phyloP scores from a whole-genome alignment of 805 yeast genomes.

The Blastobotrys peoriensis region DNA sequence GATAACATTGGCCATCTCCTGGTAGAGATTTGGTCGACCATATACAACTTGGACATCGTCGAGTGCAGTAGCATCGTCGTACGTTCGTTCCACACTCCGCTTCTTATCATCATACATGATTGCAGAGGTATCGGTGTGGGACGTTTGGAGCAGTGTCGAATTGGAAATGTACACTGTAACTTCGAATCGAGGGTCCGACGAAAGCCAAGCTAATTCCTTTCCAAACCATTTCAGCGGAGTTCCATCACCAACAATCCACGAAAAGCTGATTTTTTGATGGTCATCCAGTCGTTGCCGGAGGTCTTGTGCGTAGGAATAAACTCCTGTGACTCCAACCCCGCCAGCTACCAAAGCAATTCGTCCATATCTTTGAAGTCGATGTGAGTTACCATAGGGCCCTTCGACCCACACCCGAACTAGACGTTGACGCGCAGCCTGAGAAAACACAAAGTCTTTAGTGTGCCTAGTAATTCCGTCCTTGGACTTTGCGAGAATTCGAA shows the following conservation, averaged over 20 bases:
- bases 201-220: constrained; percentile 23
- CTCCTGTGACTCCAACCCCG: constrained; percentile 70
- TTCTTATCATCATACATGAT: not conserved
- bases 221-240: constrained; percentile 25
- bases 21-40: not conserved
- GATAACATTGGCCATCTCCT: not conserved
- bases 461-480: constrained; percentile 16
- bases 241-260: constrained; percentile 28
- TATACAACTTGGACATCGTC: constrained; percentile 7
- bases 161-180: constrained; percentile 30
- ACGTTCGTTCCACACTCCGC: constrained; percentile 4
- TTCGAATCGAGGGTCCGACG: constrained; percentile 24
- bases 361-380: constrained; percentile 45
- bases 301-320: constrained; percentile 36
- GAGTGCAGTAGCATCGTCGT: constrained; percentile 42
- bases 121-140: not conserved
- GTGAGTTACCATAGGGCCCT: constrained; percentile 63
- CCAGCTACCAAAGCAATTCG: constrained; percentile 60
- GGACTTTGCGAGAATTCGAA: constrained; percentile 6
- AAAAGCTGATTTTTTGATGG: constrained; percentile 21
- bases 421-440: constrained; percentile 3
- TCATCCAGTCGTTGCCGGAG: constrained; percentile 4
- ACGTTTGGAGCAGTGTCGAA: not conserved
- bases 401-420: constrained; percentile 37
- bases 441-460: constrained; percentile 7